These are phyloP conservation scores for Taiozyma sp. DNA, from an alignment of 1,139 yeast genomes.

Conservation along the genomic window DNA sequence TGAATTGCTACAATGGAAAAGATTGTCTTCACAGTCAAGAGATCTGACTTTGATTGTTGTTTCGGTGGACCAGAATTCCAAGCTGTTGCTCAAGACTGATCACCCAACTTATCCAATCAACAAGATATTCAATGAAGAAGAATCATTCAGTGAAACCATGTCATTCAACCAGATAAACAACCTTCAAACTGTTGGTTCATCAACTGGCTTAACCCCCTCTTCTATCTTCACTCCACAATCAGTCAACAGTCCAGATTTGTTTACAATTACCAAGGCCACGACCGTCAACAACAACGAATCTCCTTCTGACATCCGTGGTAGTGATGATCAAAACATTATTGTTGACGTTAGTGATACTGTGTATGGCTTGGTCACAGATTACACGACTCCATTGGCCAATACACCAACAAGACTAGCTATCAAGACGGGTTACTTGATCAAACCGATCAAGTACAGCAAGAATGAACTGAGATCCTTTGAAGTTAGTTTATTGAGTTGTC, in stretches of 20 bases:
- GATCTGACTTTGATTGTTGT: conserved; percentile 64
- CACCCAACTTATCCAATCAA: conserved; percentile 28
- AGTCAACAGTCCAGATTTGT: conserved; percentile 36
- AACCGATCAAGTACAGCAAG: conserved; percentile 27
- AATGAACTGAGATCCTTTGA: conserved; percentile 36
- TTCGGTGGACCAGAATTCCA: conserved; percentile 64
- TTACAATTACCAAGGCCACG: conserved; percentile 27
- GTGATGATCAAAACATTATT: conserved; percentile 22
- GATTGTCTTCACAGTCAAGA: conserved; percentile 55
- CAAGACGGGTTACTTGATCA: conserved; percentile 65
- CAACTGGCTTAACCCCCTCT: conserved; percentile 24
- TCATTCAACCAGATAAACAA: conserved; percentile 18
- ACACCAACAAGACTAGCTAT: conserved; percentile 69
- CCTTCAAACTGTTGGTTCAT: conserved; percentile 21
- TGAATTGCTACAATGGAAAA: conserved; percentile 71
- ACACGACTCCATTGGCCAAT: conserved; percentile 59
- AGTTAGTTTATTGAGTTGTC: conserved; percentile 64
- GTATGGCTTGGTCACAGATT: conserved; percentile 56
- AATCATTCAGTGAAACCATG: conserved; percentile 13
- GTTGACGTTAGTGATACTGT: conserved; percentile 51
- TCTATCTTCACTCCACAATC: conserved; percentile 29
- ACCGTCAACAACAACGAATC: conserved; percentile 12
- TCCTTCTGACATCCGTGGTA: conserved; percentile 18
- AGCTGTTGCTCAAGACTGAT: conserved; percentile 40
- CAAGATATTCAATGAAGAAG: conserved; percentile 26